Percentiles rank a stretch among this genome's conserved stretches.
Conservation (phyloP, 2,329 filamentous ascomycete genomes). For the Rhinocladiella similis region DNA sequence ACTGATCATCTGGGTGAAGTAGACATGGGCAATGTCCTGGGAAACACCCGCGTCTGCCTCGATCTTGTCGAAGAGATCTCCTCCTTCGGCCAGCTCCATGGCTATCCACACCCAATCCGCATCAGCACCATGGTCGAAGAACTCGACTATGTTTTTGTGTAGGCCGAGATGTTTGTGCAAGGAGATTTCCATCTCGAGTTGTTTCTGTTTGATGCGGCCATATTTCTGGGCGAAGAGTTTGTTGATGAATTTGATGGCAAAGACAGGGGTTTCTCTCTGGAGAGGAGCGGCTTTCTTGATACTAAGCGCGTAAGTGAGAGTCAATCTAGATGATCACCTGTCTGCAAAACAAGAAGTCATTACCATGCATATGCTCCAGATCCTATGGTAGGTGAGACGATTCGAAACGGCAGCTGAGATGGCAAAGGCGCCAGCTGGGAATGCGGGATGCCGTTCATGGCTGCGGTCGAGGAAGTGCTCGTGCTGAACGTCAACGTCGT, state of each 20-base stretch:
- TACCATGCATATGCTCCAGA: slow-evolving; percentile 97
- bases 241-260: slow-evolving; percentile 98
- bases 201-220: slow-evolving; percentile 84
- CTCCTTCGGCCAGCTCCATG: slow-evolving; percentile 94
- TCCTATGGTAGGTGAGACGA: slow-evolving; percentile 95
- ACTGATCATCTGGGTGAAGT: slow-evolving; percentile 87
- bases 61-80: slow-evolving; percentile 98
- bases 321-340: not conserved
- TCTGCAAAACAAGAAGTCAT: slow-evolving; percentile 10
- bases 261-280: slow-evolving; percentile 69
- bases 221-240: slow-evolving; percentile 90
- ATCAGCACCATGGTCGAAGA: slow-evolving; percentile 86
- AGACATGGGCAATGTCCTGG: slow-evolving; percentile 92
- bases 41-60: slow-evolving; percentile 95
- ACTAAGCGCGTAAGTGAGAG: slow-evolving; percentile 48
- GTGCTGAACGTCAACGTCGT: not conserved
- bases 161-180: slow-evolving; percentile 85
- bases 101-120: slow-evolving; percentile 91
- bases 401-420: slow-evolving; percentile 74
- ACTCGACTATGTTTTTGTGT: slow-evolving; percentile 92
- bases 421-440: slow-evolving; percentile 90
- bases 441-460: slow-evolving; percentile 47
- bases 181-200: slow-evolving; percentile 87
- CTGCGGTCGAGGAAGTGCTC: not conserved
- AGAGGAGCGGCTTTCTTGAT: slow-evolving; percentile 90